Percentiles rank a stretch among this genome's conserved stretches.
Conservation (phyloP, 2,329 filamentous ascomycete genomes). For the Coniella lustricola region DNA sequence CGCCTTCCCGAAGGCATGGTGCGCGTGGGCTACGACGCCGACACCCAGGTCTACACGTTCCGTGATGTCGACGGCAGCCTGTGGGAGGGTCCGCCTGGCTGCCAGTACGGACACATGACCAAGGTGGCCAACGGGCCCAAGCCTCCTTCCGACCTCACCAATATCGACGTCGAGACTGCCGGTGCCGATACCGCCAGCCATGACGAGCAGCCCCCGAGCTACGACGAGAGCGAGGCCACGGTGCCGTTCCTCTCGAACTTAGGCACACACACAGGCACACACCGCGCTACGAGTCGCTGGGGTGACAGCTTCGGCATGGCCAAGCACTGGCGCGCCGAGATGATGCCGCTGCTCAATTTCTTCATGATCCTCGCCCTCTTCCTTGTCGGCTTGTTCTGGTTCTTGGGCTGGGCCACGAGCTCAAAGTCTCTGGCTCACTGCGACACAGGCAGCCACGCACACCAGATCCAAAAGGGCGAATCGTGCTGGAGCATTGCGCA, state of each 20-base stretch:
- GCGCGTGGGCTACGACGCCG: constrained; percentile 44
- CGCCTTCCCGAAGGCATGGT: constrained; percentile 42
- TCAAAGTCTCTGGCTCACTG: constrained; percentile 19
- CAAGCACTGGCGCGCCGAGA: constrained; percentile 43
- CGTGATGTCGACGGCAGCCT: constrained; percentile 33
- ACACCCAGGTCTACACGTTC: constrained; percentile 41
- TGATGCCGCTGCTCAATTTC: constrained; percentile 52
- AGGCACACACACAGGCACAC: background rate
- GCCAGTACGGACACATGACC: constrained; percentile 37
- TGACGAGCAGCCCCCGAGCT: constrained; percentile 9
- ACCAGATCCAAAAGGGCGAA: constrained; percentile 39
- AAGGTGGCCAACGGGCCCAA: constrained; percentile 28
- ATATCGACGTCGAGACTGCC: constrained; percentile 12
- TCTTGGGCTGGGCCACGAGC: constrained; percentile 26
- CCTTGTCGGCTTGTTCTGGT: constrained; percentile 44
- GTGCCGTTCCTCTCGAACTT: constrained; percentile 9
- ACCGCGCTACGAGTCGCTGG: background rate
- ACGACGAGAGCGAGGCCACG: constrained; percentile 15
- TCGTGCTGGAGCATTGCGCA: constrained; percentile 48
- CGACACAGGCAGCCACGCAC: constrained; percentile 24
- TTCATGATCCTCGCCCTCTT: constrained; percentile 46
- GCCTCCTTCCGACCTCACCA: constrained; percentile 8
- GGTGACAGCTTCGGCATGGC: constrained; percentile 17
- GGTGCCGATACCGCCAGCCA: constrained; percentile 18
- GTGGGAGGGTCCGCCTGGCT: constrained; percentile 40